Evolutionary conservation across 2,329 filamentous ascomycete genomes (phyloP), one percentile per base, ranked within the genome.

Genomic region (Dactylonectria macrodidyma): DNA sequence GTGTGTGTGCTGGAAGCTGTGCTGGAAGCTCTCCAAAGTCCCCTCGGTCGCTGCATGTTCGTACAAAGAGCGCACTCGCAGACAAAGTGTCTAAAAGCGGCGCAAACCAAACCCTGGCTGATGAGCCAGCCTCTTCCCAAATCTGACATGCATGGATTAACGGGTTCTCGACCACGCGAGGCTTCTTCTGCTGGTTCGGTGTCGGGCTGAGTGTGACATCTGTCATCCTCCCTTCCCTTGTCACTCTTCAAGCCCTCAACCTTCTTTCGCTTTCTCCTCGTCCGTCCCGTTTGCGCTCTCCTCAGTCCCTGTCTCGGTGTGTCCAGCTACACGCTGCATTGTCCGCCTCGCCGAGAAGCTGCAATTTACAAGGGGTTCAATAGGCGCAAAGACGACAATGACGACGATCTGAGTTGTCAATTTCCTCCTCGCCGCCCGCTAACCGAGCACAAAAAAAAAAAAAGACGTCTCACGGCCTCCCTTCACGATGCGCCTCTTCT

Each of bases 401-500:
- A 62, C 52, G 60, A 57, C 51, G 2, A n/a, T 19, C 60, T 63
- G 60, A 63, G 44, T 30, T 14, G 51, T 57, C 36, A 48, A 24
- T 44, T 50, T 50, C 46, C 59, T 22, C 59, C 47, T 36, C 51
- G 60, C 50, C 50, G 48, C 33, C 44, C 51, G 16, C 54, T 41
- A 24, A 59, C 51, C 38, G 48, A 50, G 47, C 24, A 30, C 26
- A 30, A 30, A 30, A 30, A 7, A 30, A 7, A 30, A 30, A 30
- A n/a, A 59, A 48, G 10, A 44, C 52, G 36, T 7, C 10, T 50
- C n/a, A 41, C 44, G 41, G 14, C 41, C 16, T 44, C 38, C 38
- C 47, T 26, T 63, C 71, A 66, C 51, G 54, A 76, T 76, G 74
- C 76, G 65, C 47, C 62, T 71, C 52, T 47, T 65, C 38, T n/a